Evolutionary conservation across 78 protist genomes (phyloP), one percentile per base, ranked within the genome.

Genomic region (Trichosphaerium sp.): DNA sequence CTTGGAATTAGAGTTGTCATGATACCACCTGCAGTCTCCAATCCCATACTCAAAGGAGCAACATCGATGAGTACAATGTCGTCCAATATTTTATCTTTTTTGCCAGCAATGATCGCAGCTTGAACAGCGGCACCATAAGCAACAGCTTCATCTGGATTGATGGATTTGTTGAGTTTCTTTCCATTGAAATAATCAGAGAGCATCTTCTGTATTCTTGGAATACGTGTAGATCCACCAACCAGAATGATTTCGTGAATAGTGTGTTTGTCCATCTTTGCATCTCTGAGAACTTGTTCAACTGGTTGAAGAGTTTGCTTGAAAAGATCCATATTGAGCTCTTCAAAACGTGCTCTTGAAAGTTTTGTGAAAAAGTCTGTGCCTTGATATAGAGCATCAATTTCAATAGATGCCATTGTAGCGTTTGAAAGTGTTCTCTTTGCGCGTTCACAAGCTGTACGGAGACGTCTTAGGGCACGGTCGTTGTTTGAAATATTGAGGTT

Each of bases 11-110:
- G 78, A 65, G 86, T 84, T 57, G 98, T 88, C 96, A 96, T 89
- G 42, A 92, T 91, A 6, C 98, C 98, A 8, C 93, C 96, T 1
- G 76, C 90, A 15, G 98, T 97, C 80, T 95, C 98, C 65, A 98
- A 94, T 37, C 99, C 99, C 65, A 96, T 83, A 34, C 96, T 78
- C 8, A 94, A 76, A 14, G 98, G 98, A 18, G 94, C 86, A 26
- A 94, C 94, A 75, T 92, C 97, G 63, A 93, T 71, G 34, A 95
- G 76, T 23, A 92, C 65, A 40, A 88, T 29, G 28, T 84, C 89
- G 52, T 77, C 66, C 44, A 52, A 88, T 91, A 97, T 67, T 15
- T 56, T 75, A 67, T 80, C 86, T 69, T 80, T 80, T 32, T 74
- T 80, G 44, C 93, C 93, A 12, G 88, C 51, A 44, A 95, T 86